Conservation (phyloP, 768 basidiomycete genomes). For the Chalciporus pseudorubinellus region DNA sequence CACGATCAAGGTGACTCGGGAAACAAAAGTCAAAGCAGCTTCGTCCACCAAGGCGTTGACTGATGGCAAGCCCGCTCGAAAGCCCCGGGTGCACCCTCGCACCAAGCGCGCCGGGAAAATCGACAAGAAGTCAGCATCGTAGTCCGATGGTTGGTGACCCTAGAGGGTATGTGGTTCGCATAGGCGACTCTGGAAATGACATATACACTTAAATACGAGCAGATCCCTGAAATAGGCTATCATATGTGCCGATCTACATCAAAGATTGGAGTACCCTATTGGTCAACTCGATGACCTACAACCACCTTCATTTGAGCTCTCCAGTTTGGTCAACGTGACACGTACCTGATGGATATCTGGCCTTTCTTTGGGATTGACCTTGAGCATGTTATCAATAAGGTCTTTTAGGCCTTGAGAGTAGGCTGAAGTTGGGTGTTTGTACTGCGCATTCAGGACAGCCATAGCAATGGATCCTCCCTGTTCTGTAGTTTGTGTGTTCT, state of each 20-base stretch:
- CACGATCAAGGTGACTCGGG: neutral
- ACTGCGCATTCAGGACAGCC: constrained; percentile 93
- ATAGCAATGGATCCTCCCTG: constrained; percentile 97
- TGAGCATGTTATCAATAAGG: constrained; percentile 83
- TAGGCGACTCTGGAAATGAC: constrained; percentile 9
- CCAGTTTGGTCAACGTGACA: neutral
- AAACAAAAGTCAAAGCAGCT: constrained; percentile 1
- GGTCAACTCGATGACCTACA: constrained; percentile 64
- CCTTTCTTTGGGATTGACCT: constrained; percentile 75
- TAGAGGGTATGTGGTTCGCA: constrained; percentile 3
- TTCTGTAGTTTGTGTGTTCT: constrained; percentile 86
- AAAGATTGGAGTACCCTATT: constrained; percentile 62
- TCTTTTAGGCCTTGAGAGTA: constrained; percentile 83
- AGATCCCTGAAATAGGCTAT: neutral
- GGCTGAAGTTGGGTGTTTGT: constrained; percentile 82
- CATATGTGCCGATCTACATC: constrained; percentile 31
- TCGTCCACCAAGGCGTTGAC: neutral
- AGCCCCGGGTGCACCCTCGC: neutral
- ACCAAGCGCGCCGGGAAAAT: constrained; percentile 1
- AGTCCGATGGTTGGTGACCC: neutral
- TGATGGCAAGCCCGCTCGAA: neutral
- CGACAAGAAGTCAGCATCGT: neutral
- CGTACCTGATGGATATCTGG: constrained; percentile 83
- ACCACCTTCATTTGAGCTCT: constrained; percentile 2
- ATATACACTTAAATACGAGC: constrained; percentile 4